Evolutionary conservation across 495 filamentous ascomycete genomes (phyloP), one percentile per base, ranked within the genome.

Genomic region (Zalerion maritima): DNA sequence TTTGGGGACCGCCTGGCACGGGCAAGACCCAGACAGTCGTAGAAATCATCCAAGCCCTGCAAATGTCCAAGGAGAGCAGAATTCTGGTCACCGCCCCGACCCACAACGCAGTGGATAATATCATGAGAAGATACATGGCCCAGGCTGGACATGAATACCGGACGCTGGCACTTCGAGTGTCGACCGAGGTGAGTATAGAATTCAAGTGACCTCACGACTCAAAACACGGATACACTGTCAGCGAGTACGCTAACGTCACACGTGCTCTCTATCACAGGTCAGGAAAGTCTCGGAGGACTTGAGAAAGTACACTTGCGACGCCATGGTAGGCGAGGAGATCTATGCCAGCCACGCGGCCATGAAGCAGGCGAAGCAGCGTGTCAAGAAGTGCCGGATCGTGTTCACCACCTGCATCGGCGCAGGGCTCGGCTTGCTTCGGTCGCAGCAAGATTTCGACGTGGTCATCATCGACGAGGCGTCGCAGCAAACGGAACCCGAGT

Each of bases 1-100:
- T 67, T 0, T 67, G 64, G 64, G 64, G 64, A 0, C 64, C 64
- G 1, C 64, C 64, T 0, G 64, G 64, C 3, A 68, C 64, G 1
- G 64, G 64, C 5, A 69, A 69, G 38, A 67, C 64, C 1, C 45
- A 60, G 25, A 67, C 64, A 7, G 54, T 67, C 14, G 60, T 64
- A 4, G 46, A 43, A 6, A 58, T 67, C 15, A 42, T 69, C 20
- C 28, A 48, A 15, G 41, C 50, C 11, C 42, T 68, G 14, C 46
- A 55, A 9, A 18, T 26, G 0, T 34, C 32, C 13, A 32, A 50
- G n/a, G 31, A 38, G 2, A 36, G 41, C 1, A 39, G 58, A 18
- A 52, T 67, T 13, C 41, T 64, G 4, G 55, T 67, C 10, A 57
- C 60, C 10, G 60, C 62, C 4, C 62, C 62, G 26, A 64, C 62